Conservation (phyloP, 495 filamentous ascomycete species). For the Bacidia rubella region DNA sequence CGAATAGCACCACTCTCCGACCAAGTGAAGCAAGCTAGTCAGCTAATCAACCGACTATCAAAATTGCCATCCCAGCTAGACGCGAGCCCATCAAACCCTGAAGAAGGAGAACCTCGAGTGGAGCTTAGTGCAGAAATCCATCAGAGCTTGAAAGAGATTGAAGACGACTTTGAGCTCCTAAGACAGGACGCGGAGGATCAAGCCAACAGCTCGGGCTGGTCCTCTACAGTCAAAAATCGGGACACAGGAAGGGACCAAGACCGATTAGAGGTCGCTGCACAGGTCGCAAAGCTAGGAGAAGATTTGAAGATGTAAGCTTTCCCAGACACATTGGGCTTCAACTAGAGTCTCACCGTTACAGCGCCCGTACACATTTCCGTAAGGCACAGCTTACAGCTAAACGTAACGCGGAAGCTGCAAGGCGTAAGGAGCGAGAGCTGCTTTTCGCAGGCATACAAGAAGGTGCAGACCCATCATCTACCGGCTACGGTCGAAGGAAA, state of each 20-base stretch:
- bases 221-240: constrained; percentile 24
- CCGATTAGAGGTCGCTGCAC: constrained; percentile 45
- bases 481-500: constrained; percentile 25
- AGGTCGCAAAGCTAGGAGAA: constrained; percentile 45
- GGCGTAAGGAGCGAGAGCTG: constrained; percentile 61
- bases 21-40: constrained; percentile 49
- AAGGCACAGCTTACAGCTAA: constrained; percentile 75
- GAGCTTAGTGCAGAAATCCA: constrained; percentile 78
- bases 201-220: constrained; percentile 18
- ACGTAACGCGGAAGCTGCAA: constrained; percentile 55
- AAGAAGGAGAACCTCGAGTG: constrained; percentile 50
- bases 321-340: not conserved
- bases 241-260: constrained; percentile 39
- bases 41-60: constrained; percentile 62
- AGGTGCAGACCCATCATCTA: constrained; percentile 24
- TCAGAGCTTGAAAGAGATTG: constrained; percentile 64
- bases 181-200: constrained; percentile 65
- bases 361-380: constrained; percentile 63
- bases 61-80: constrained; percentile 54
- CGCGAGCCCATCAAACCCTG: constrained; percentile 34
- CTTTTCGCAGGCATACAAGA: constrained; percentile 49
- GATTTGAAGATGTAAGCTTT: constrained; percentile 43
- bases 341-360: constrained; percentile 23
- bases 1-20: constrained; percentile 57
- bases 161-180: constrained; percentile 75